Conservation (phyloP, 495 filamentous ascomycete species). For the Aspergillus affinis region DNA sequence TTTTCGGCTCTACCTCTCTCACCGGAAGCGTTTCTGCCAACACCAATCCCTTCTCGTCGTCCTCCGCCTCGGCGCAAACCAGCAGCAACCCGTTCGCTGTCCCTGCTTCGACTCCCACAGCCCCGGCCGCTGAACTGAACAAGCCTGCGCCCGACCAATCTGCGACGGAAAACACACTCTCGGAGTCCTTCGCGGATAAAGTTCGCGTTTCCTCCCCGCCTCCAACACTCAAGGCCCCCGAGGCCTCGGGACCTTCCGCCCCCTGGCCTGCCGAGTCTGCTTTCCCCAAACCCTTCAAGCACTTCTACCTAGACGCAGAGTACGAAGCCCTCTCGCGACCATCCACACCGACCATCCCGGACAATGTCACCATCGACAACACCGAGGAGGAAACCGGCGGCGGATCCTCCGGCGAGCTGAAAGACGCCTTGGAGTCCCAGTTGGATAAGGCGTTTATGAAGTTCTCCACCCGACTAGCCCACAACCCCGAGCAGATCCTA, state of each 20-base stretch:
- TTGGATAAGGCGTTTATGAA: slow-evolving; percentile 89
- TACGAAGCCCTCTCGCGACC: slow-evolving; percentile 72
- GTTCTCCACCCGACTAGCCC: slow-evolving; percentile 78
- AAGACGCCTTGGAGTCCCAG: slow-evolving; percentile 77
- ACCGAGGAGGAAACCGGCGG: slow-evolving; percentile 47
- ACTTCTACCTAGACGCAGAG: slow-evolving; percentile 85
- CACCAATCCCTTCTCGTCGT: slow-evolving; percentile 58
- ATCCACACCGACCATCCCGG: slow-evolving; percentile 43
- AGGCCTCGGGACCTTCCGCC: slow-evolving; percentile 32
- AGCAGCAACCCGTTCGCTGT: slow-evolving; percentile 50
- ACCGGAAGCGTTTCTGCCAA: slow-evolving; percentile 47
- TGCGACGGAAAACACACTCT: slow-evolving; percentile 41
- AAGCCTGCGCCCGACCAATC: slow-evolving; percentile 3
- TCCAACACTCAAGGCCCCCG: slow-evolving; percentile 37
- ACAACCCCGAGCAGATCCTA: slow-evolving; percentile 93
- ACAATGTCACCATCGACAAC: slow-evolving; percentile 57
- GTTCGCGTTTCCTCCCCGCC: slow-evolving; percentile 52
- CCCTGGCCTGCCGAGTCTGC: slow-evolving; percentile 72
- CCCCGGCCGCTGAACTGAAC: slow-evolving; percentile 25
- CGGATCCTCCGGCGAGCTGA: slow-evolving; percentile 64
- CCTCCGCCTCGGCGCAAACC: slow-evolving; percentile 21
- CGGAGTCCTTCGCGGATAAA: slow-evolving; percentile 74
- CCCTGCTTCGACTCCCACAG: slow-evolving; percentile 30
- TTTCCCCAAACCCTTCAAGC: slow-evolving; percentile 69
- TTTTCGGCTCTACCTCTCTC: slow-evolving; percentile 52